Evolutionary conservation across 306 rosid species (phyloP).

Genomic region (Astragalus glycyphyllos): DNA sequence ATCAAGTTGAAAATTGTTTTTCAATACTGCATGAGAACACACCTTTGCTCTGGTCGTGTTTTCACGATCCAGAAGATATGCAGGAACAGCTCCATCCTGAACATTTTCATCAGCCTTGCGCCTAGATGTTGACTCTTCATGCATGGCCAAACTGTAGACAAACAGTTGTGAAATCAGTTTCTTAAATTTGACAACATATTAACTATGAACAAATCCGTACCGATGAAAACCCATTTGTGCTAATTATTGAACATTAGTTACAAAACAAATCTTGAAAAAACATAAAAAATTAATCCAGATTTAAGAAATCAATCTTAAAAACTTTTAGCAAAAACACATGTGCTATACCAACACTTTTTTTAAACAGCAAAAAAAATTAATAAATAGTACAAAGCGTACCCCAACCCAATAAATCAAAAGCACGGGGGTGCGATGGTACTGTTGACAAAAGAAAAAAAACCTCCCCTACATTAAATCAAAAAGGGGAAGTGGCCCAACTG

Average conservation of each 20-base stretch:
- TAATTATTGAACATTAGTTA: background rate
- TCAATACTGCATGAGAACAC: constrained; percentile 28
- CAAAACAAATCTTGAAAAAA: background rate
- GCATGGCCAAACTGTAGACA: constrained; percentile 77
- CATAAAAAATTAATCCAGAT: background rate
- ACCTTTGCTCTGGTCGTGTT: constrained; percentile 84
- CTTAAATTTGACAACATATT: constrained; percentile 2
- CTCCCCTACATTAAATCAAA: too few species aligned
- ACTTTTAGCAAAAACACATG: background rate
- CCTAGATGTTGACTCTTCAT: constrained; percentile 83
- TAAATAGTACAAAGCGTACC: too few species aligned
- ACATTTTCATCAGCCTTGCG: constrained; percentile 91
- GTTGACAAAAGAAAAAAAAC: too few species aligned
- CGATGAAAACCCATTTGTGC: background rate
- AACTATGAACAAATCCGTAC: background rate
- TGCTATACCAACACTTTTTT: background rate
- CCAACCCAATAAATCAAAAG: too few species aligned
- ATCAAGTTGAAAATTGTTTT: background rate
- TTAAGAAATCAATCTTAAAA: background rate
- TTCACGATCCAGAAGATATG: constrained; percentile 91
- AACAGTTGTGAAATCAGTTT: background rate
- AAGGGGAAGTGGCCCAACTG: too few species aligned
- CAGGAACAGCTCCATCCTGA: constrained; percentile 84
- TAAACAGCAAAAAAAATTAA: too few species aligned
- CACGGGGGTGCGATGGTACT: too few species aligned